Base-by-base conservation (phyloP, 2,329 filamentous ascomycete species). In the Coniochaeta pulveracea region DNA sequence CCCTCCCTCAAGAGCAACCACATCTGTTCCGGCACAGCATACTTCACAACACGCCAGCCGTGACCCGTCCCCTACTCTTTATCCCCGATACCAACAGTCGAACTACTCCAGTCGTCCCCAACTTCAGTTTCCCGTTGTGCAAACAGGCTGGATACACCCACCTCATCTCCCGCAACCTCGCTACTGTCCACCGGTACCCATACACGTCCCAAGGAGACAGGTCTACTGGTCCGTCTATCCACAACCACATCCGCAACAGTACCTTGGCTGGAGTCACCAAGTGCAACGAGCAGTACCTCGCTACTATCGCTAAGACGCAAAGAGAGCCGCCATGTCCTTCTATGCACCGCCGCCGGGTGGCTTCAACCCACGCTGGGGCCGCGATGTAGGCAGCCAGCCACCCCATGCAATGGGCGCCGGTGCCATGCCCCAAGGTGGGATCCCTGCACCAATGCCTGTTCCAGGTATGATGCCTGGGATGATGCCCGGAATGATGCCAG, bases 351-450 rank as follows among this genome's bases (percentile, higher is more conserved):
- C 21, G 11, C 28, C 30, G 10, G 26, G 19, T 7, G 44, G 44
- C 3, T 41, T 38, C 16, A 48, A 48, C 21, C 43, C 45, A 3
- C 34, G 41, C 8, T 48, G 39, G 34, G 45, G 45, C 6, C 39
- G 37, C 3, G 45, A 48, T 18, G 12, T 27, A 4, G 25, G 34
- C n/a, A 31, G 19, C 6, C 28, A 31, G 26, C 36, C 3, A 22
- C 39, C 3, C 41, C 38, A 33, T 18, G 30, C 19, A 9, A 7
- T 7, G 7, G 25, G 25, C 4, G n/a, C n/a, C 19, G 30, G 30
- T 14, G 18, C 10, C 30, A 11, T 6, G 3, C 12, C 30, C 12
- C 30, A 33, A n/a, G 22, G 22, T n/a, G 22, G 9, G 9, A 24
- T n/a, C 22, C 14, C 30, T 16, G 19, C 18, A 25, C 16, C 16